phyloP scores from a whole-genome alignment of 371 early-diverging fungal genomes.

The Umbelopsis sp. region DNA sequence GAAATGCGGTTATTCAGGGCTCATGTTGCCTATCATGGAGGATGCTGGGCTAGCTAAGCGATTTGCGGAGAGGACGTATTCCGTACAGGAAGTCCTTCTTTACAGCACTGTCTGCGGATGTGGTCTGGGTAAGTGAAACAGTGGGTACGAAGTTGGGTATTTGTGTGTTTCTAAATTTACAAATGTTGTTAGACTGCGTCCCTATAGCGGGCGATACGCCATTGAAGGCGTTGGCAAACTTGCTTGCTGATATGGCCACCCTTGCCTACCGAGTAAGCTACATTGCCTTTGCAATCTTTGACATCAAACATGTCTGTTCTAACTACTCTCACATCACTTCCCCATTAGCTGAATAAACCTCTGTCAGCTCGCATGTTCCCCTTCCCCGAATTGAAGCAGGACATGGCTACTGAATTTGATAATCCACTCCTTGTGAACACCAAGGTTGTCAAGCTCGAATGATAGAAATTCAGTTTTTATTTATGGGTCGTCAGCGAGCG shows the following conservation, averaged over 20 bases:
- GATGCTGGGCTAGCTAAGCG: constrained; percentile 17
- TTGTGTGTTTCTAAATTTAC: too few relatives aligned
- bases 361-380: constrained; percentile 23
- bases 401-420: constrained; percentile 14
- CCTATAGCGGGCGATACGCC: constrained; percentile 20
- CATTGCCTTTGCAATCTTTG: background rate
- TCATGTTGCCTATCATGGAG: constrained; percentile 23
- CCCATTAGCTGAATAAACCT: constrained; percentile 18
- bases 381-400: background rate
- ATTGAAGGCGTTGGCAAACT: constrained; percentile 12
- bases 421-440: constrained; percentile 22
- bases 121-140: constrained; percentile 19
- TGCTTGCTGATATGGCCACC: constrained; percentile 20
- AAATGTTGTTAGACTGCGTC: constrained; percentile 1
- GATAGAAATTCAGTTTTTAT: background rate
- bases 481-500: background rate
- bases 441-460: constrained; percentile 18
- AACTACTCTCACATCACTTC: background rate
- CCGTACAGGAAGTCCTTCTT: constrained; percentile 10
- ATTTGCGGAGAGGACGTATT: constrained; percentile 9
- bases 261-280: constrained; percentile 14
- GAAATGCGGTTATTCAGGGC: constrained; percentile 20
- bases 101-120: constrained; percentile 22
- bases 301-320: background rate
- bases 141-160: too few relatives aligned